Evolutionary conservation across 306 rosid genomes (phyloP), one percentile per base, ranked within the genome.

Genomic region (Cyclanthera cordifolia): DNA sequence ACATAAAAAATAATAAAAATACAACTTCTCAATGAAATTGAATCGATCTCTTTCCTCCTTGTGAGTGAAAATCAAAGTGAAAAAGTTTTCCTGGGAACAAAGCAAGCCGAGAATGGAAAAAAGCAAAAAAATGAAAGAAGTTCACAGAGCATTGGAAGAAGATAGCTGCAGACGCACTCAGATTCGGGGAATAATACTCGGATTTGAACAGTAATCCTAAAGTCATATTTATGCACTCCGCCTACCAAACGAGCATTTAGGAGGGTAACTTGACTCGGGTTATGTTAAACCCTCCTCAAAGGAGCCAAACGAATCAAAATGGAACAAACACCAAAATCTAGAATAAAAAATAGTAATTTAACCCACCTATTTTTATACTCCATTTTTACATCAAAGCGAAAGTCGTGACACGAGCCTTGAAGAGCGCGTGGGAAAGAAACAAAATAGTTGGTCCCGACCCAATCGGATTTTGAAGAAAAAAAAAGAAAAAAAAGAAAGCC

Each of bases 31-130:
- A 74, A 65, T 3, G 28, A 77, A 66, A 21, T 13, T 45, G 76
- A 82, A 53, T 75, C 69, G 50, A 43, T 27, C 30, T 65, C n/a
- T 34, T 46, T 57, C 68, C 67, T 15, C 34, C 60, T 32, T 10
- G 14, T 9, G 41, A 53, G 79, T 61, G 74, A 69, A 30, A 73
- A 75, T 47, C 75, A 69, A 70, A 75, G 72, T 16, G 56, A 47
- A n/a, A 47, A 49, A 77, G 76, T 59, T 81, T 58, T 79, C 82
- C 82, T 79, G 77, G 69, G 75, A 37, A 74, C 73, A 45, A 81
- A 78, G 83, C 75, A 78, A 78, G 51, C 15, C 37, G 74, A 69
- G 76, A 30, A n/a, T n/a, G n/a, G n/a, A n/a, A n/a, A n/a, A n/a
- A n/a, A n/a, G n/a, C n/a, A n/a, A n/a, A n/a, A n/a, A n/a, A 61